Conservation (phyloP, 2,329 filamentous ascomycete genomes). For the Fusarium tupiense region DNA sequence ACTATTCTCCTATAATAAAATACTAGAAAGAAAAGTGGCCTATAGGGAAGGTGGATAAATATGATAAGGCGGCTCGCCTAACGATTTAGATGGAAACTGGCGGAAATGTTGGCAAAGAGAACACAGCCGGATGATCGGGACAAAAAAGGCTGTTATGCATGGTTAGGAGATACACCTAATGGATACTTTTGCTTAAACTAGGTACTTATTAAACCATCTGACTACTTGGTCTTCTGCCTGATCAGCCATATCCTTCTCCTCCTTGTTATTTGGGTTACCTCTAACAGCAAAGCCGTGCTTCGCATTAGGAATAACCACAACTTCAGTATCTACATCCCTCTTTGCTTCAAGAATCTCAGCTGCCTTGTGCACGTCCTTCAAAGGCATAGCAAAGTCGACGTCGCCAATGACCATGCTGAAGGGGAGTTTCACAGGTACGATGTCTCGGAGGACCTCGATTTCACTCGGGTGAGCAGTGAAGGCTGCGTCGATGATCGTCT, state of each 20-base stretch:
- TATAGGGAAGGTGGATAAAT: too few species aligned
- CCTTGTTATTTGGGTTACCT: background rate
- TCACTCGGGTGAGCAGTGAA: background rate
- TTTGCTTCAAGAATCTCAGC: background rate
- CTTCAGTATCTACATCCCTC: background rate
- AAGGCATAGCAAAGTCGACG: background rate
- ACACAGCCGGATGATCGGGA: too few species aligned
- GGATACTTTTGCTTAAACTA: background rate
- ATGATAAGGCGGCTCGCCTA: too few species aligned
- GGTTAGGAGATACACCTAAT: too few species aligned
- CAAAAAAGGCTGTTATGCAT: too few species aligned
- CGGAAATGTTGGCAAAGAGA: too few species aligned
- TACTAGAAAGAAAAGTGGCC: too few species aligned
- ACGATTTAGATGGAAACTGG: too few species aligned
- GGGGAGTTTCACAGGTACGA: background rate
- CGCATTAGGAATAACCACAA: background rate
- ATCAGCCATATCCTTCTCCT: background rate
- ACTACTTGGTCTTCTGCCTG: background rate
- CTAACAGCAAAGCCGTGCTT: background rate
- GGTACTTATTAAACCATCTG: background rate
- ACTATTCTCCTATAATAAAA: too few species aligned
- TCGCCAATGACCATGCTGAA: background rate
- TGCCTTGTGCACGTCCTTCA: background rate
- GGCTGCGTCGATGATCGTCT: background rate
- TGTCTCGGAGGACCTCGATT: background rate